Percentiles rank a stretch among this genome's conserved stretches.
These are phyloP conservation scores for Plantago major DNA, from an alignment of 257 asterid species.

Conservation along the genomic window DNA sequence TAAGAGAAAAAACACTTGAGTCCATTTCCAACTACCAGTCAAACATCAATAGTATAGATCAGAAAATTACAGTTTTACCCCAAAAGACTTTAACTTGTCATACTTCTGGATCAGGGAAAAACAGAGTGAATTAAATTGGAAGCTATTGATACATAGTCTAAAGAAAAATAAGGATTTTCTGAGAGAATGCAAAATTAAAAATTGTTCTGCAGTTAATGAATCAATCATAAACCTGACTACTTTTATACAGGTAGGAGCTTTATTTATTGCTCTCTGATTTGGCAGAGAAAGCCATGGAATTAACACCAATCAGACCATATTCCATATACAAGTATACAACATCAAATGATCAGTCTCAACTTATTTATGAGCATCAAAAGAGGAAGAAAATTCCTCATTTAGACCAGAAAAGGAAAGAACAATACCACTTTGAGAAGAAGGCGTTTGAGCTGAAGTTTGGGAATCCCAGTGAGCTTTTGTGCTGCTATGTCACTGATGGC, in stretches of 20 bases:
- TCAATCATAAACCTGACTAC: neutral
- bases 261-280: neutral
- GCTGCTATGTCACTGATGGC: constrained; percentile 77
- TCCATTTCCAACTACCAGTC: constrained; percentile 13
- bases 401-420: neutral
- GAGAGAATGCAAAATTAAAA: constrained; percentile 5
- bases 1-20: constrained; percentile 4
- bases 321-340: neutral
- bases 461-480: constrained; percentile 81
- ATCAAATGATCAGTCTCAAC: neutral
- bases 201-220: neutral
- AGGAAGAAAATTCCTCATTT: neutral
- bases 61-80: neutral
- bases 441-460: constrained; percentile 79
- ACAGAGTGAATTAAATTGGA: neutral
- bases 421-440: constrained; percentile 87
- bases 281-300: neutral
- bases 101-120: constrained; percentile 8
- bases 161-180: too few species aligned
- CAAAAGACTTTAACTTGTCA: constrained; percentile 5
- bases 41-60: neutral
- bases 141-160: neutral
- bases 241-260: neutral
- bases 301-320: neutral
- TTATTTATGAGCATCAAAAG: neutral